A percentile compares a stretch with the other conserved stretches of the same genome.
Conservation (phyloP, 2,329 filamentous ascomycete species). For the Aspergillus sp. region DNA sequence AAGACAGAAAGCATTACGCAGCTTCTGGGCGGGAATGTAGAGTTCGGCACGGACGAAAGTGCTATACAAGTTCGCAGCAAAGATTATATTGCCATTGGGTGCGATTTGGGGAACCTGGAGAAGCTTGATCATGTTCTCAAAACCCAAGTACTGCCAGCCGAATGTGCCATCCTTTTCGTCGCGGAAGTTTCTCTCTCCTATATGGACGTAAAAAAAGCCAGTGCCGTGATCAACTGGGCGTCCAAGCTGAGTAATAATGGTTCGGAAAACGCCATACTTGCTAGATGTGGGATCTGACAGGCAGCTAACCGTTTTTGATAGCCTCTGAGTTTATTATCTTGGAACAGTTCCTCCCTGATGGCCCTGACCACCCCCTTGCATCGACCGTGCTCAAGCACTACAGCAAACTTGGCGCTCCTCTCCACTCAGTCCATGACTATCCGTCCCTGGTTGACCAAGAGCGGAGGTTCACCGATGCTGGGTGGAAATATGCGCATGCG, state of each 20-base stretch:
- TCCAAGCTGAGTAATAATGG: constrained; percentile 69
- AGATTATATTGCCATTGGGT: constrained; percentile 78
- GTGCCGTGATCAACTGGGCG: constrained; percentile 80
- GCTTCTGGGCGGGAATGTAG: constrained; percentile 52
- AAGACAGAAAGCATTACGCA: constrained; percentile 64
- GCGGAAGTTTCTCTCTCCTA: constrained; percentile 92
- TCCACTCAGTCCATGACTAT: constrained; percentile 75
- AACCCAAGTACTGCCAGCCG: constrained; percentile 60
- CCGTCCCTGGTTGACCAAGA: constrained; percentile 69
- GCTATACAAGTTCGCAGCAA: constrained; percentile 65
- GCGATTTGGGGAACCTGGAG: constrained; percentile 73
- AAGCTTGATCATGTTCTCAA: constrained; percentile 65
- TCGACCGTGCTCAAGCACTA: constrained; percentile 85
- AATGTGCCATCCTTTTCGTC: constrained; percentile 73
- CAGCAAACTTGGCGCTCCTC: constrained; percentile 75
- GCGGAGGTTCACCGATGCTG: constrained; percentile 68
- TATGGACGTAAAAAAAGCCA: constrained; percentile 75
- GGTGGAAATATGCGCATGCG: constrained; percentile 67
- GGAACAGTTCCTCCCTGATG: constrained; percentile 83
- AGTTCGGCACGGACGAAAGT: constrained; percentile 36
- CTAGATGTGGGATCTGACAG: constrained; percentile 5
- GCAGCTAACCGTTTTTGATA: constrained; percentile 13
- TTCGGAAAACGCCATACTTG: constrained; percentile 42
- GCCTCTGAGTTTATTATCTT: constrained; percentile 80
- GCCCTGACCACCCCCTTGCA: constrained; percentile 79